Percentiles rank a stretch among this genome's conserved stretches.
These are phyloP conservation scores for Bolboschoenus planiculmis DNA, from an alignment of 176 grass and related monocot genomes.

Conservation along the genomic window DNA sequence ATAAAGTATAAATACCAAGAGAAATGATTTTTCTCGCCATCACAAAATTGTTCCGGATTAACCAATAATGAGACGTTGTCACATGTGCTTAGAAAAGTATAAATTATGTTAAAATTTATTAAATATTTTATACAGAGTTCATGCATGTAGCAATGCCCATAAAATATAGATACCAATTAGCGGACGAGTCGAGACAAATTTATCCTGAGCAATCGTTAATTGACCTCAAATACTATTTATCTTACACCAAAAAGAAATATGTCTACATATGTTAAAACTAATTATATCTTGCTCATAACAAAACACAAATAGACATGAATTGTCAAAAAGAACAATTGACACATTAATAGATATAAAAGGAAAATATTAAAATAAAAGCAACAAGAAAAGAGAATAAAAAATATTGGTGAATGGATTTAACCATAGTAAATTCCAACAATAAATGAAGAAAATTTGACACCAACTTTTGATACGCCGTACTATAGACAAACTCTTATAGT, in stretches of 20 bases:
- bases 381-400: background rate
- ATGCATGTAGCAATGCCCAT: background rate
- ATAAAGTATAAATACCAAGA: background rate
- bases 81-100: background rate
- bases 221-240: background rate
- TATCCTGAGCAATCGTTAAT: background rate
- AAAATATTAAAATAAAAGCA: background rate
- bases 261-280: background rate
- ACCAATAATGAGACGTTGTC: background rate
- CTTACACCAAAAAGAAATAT: background rate
- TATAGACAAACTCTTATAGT: background rate
- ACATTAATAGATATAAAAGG: background rate
- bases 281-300: background rate
- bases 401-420: background rate
- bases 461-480: background rate
- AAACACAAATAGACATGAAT: background rate
- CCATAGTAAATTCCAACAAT: background rate
- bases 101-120: background rate
- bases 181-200: background rate
- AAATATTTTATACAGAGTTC: background rate
- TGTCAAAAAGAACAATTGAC: background rate
- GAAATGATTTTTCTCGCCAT: background rate
- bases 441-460: background rate
- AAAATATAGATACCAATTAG: too few species aligned
- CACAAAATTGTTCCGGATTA: background rate